These are phyloP conservation scores for Amoebophrya sp. DNA, from an alignment of 169 alveolate species.

Conservation along the genomic window DNA sequence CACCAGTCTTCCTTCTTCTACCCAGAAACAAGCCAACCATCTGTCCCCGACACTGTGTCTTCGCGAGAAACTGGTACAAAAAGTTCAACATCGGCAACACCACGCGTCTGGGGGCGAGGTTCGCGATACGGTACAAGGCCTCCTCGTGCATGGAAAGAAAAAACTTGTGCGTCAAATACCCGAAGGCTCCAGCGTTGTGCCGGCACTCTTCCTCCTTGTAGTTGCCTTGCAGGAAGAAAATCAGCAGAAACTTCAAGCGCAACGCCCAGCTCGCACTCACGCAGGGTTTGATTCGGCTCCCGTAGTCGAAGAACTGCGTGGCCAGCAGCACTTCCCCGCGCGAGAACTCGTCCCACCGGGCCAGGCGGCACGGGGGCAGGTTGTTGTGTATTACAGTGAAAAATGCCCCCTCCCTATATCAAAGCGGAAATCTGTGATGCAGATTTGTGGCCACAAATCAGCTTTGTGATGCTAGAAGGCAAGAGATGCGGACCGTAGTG, in stretches of 20 bases:
- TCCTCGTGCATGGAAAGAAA: not conserved
- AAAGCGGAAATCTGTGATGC: too few species aligned
- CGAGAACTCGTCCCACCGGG: not conserved
- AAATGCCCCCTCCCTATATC: too few species aligned
- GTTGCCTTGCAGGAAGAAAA: not conserved
- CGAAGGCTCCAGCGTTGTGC: not conserved
- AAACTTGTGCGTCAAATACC: not conserved
- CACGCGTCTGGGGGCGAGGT: not conserved
- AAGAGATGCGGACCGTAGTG: too few species aligned
- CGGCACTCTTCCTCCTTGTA: not conserved
- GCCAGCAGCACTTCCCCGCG: not conserved
- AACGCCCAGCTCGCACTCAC: not conserved
- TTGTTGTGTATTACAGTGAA: too few species aligned
- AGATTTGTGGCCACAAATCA: too few species aligned
- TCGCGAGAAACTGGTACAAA: not conserved
- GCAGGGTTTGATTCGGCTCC: not conserved
- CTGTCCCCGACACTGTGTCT: not conserved
- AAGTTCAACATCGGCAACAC: not conserved
- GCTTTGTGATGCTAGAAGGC: too few species aligned
- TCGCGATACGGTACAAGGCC: not conserved
- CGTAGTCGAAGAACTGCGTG: conserved; percentile 12
- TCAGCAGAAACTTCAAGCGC: not conserved
- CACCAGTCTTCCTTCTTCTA: too few species aligned
- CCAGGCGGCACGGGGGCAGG: not conserved
- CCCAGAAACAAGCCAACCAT: too few species aligned